phyloP scores from a whole-genome alignment of 768 basidiomycete species.

The Pisolithus tinctorius region DNA sequence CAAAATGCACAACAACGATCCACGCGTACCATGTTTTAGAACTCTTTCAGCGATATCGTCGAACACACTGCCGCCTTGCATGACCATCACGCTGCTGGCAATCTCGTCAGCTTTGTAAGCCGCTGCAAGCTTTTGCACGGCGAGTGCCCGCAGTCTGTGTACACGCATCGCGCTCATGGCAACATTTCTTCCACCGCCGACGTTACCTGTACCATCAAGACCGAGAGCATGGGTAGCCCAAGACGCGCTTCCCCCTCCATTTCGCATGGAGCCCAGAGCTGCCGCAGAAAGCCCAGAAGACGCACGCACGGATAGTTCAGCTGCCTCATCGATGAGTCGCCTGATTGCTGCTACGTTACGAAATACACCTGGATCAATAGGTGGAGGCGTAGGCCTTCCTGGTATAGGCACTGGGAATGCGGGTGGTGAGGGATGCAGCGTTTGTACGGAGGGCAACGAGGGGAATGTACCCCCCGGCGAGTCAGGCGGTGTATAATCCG shows the following conservation, averaged over 20 bases:
- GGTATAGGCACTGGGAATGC: constrained; percentile 50
- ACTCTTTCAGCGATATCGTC: constrained; percentile 90
- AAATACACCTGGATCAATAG: constrained; percentile 86
- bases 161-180: constrained; percentile 83
- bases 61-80: constrained; percentile 90
- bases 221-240: constrained; percentile 65
- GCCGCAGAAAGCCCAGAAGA: constrained; percentile 76
- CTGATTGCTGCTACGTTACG: constrained; percentile 69
- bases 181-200: constrained; percentile 59
- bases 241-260: constrained; percentile 33
- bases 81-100: constrained; percentile 89
- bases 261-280: constrained; percentile 62
- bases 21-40: constrained; percentile 52
- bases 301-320: constrained; percentile 83
- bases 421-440: constrained; percentile 28
- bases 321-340: constrained; percentile 80
- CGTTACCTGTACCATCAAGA: constrained; percentile 49
- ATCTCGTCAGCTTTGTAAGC: constrained; percentile 88
- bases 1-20: neutral
- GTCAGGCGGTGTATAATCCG: constrained; percentile 40
- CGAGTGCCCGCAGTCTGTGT: constrained; percentile 71
- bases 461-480: constrained; percentile 33
- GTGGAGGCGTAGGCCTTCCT: constrained; percentile 71
- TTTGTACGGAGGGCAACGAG: constrained; percentile 27
- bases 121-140: constrained; percentile 80